Evolutionary conservation across 2,329 filamentous ascomycete species (phyloP).

Genomic region (Cadophora sp.): DNA sequence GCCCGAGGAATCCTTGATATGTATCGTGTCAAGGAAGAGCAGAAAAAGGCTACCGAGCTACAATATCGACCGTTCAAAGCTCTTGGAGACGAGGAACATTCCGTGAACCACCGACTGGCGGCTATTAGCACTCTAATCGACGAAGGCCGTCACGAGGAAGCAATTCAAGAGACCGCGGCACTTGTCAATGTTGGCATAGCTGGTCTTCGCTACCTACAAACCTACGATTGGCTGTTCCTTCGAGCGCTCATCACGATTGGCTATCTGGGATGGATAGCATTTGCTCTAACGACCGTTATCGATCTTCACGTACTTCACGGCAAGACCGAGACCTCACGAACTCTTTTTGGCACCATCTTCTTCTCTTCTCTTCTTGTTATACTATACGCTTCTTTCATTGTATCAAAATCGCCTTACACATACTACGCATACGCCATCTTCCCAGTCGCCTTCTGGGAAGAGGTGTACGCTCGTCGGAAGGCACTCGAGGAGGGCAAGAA

Average conservation of each 20-base stretch:
- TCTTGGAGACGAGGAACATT: conserved; percentile 68
- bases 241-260: conserved; percentile 86
- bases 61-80: conserved; percentile 78
- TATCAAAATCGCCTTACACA: conserved; percentile 79
- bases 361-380: conserved; percentile 80
- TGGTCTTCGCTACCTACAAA: conserved; percentile 92
- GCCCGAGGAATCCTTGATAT: conserved; percentile 90
- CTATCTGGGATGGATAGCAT: conserved; percentile 95
- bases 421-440: conserved; percentile 96
- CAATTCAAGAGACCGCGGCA: conserved; percentile 78
- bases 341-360: conserved; percentile 61
- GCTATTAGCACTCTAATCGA: conserved; percentile 74
- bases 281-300: conserved; percentile 86
- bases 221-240: conserved; percentile 97
- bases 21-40: conserved; percentile 91
- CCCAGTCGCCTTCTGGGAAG: conserved; percentile 95
- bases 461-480: conserved; percentile 80
- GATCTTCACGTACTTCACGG: conserved; percentile 86
- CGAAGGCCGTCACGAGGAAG: conserved; percentile 70
- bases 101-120: conserved; percentile 70
- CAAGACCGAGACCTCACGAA: conserved; percentile 68
- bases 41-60: conserved; percentile 78
- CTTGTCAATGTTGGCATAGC: conserved; percentile 80
- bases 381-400: conserved; percentile 79
- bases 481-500: conserved; percentile 72